phyloP scores from a whole-genome alignment of 2,329 filamentous ascomycete genomes.

The Claviceps citrina region DNA sequence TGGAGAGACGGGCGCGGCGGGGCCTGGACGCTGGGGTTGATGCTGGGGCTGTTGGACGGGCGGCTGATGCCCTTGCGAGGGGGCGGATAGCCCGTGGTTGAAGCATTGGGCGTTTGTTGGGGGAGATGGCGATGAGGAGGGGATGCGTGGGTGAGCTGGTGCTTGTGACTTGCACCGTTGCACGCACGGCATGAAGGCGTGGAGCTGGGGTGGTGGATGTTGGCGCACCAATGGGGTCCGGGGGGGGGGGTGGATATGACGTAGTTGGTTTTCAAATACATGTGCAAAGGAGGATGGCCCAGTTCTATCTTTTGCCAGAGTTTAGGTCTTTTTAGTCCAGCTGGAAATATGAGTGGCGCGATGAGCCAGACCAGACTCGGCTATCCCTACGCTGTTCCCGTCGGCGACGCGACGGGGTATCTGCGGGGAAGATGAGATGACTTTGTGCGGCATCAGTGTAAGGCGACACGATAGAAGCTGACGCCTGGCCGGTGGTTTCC shows the following conservation, averaged over 20 bases:
- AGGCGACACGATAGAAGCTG: constrained; percentile 30
- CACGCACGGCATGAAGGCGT: not conserved
- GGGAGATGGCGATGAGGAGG: not conserved
- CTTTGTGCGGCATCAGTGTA: constrained; percentile 41
- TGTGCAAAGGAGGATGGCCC: too few species aligned
- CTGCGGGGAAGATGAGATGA: constrained; percentile 45
- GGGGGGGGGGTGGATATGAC: too few species aligned
- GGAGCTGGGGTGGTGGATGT: too few species aligned
- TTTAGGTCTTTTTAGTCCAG: too few species aligned
- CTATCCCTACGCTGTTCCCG: constrained; percentile 41
- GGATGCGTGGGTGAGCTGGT: too few species aligned
- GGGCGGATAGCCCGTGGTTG: constrained; percentile 2
- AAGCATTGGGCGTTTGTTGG: constrained; percentile 1
- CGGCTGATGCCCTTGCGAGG: constrained; percentile 4
- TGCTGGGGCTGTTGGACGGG: not conserved
- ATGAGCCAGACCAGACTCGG: too few species aligned
- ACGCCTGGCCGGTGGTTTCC: constrained; percentile 17
- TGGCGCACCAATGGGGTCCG: too few species aligned
- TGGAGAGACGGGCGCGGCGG: constrained; percentile 17
- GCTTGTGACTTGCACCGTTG: too few species aligned
- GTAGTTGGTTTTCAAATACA: too few species aligned
- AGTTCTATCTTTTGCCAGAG: too few species aligned
- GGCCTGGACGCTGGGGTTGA: constrained; percentile 7
- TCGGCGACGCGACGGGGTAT: constrained; percentile 39
- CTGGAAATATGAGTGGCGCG: too few species aligned